phyloP scores from a whole-genome alignment of 257 asterid genomes.

The Plantago elongata region DNA sequence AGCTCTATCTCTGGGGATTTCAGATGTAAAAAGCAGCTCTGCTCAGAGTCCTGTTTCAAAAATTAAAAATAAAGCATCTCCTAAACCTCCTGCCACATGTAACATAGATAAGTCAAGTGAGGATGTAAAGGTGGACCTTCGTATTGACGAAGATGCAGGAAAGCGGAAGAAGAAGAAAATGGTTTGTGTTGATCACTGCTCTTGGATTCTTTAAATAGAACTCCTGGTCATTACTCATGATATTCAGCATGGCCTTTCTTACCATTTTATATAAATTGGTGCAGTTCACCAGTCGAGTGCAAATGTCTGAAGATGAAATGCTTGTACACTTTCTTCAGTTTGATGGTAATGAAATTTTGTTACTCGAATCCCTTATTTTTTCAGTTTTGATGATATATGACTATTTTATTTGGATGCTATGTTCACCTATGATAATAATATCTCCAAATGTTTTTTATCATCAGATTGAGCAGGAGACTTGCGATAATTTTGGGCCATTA shows the following conservation, averaged over 20 bases:
- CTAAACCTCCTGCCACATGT: conserved; percentile 23
- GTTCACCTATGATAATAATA: too few relatives aligned
- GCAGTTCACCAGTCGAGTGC: conserved; percentile 68
- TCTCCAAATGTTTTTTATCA: too few relatives aligned
- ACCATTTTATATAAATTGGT: conserved; percentile 14
- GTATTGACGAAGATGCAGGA: conserved; percentile 35
- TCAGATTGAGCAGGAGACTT: too few relatives aligned
- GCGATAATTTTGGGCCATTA: too few relatives aligned
- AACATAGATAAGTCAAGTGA: conserved; percentile 13
- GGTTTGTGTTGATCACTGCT: conserved; percentile 40
- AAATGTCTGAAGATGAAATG: conserved; percentile 85
- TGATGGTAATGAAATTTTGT: conserved; percentile 61
- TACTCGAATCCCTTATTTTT: neutral
- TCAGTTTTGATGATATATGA: too few relatives aligned
- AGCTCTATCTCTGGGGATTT: conserved; percentile 62
- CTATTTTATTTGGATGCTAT: too few relatives aligned
- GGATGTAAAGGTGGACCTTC: neutral
- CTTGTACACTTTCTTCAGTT: conserved; percentile 77
- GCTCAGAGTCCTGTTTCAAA: conserved; percentile 22
- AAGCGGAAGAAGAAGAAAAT: conserved; percentile 59
- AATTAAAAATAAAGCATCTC: conserved; percentile 19
- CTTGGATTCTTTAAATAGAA: neutral
- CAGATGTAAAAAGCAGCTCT: conserved; percentile 20
- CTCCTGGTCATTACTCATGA: too few relatives aligned
- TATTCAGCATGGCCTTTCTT: neutral